phyloP scores from a whole-genome alignment of 768 basidiomycete genomes.

The Auricularia sp. region DNA sequence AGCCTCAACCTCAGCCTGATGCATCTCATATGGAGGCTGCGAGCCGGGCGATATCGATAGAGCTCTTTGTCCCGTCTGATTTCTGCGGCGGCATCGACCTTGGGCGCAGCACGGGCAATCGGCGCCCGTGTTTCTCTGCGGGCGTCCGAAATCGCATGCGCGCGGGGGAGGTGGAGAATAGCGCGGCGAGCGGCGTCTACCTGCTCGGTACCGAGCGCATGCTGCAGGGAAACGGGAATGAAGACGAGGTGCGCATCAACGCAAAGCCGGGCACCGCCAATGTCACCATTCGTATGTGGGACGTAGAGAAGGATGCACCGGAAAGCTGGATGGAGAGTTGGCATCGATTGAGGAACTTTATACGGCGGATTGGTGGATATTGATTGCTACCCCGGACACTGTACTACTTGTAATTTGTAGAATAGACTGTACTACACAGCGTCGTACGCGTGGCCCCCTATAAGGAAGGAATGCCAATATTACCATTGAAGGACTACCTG shows the following conservation, averaged over 20 bases:
- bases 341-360: too few species aligned
- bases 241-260: background rate
- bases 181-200: slow-evolving; percentile 51
- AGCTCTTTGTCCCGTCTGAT: background rate
- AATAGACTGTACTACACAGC: too few species aligned
- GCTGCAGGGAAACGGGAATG: background rate
- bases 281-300: background rate
- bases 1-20: background rate
- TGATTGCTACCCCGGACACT: too few species aligned
- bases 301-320: background rate
- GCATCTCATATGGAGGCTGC: too few species aligned
- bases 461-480: too few species aligned
- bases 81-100: background rate
- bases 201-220: background rate
- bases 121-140: background rate
- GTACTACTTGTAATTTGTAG: too few species aligned
- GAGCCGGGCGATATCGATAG: background rate
- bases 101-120: background rate
- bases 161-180: slow-evolving; percentile 48
- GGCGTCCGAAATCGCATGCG: background rate
- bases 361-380: too few species aligned
- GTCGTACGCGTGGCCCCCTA: too few species aligned
- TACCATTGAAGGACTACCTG: too few species aligned
- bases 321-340: background rate
- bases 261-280: background rate